Percentiles rank a stretch among this genome's conserved stretches.
phyloP scores from a whole-genome alignment of 257 asterid genomes.

The Capsicum baccatum region DNA sequence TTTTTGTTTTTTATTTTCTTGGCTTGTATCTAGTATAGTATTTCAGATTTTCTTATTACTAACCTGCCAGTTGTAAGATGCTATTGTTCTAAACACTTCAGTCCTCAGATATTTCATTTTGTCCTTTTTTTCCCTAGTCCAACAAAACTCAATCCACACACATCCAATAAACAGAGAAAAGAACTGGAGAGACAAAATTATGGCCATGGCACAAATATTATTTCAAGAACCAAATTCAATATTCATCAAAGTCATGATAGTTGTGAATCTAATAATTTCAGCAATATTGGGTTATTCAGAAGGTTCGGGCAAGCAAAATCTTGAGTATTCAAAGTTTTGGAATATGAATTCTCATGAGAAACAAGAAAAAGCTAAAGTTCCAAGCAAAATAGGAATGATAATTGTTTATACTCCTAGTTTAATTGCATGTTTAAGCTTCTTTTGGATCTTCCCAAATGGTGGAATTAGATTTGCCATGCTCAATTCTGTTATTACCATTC shows the following conservation, averaged over 20 bases:
- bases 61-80: background rate
- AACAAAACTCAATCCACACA: slow-evolving; percentile 9
- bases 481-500: slow-evolving; percentile 58
- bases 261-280: background rate
- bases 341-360: background rate
- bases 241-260: background rate
- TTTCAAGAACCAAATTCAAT: slow-evolving; percentile 18
- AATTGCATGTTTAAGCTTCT: slow-evolving; percentile 48
- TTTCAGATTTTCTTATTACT: background rate
- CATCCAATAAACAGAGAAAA: background rate
- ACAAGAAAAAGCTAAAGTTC: slow-evolving; percentile 29
- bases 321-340: slow-evolving; percentile 27
- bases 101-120: background rate
- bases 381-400: slow-evolving; percentile 58
- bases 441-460: slow-evolving; percentile 48
- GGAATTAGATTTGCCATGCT: slow-evolving; percentile 61
- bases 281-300: slow-evolving; percentile 23
- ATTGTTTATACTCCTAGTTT: slow-evolving; percentile 53
- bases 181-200: background rate
- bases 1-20: background rate
- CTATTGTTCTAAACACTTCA: background rate
- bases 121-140: background rate
- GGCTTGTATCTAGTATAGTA: background rate
- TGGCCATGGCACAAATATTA: background rate
- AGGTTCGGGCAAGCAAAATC: background rate